phyloP scores from a whole-genome alignment of 768 basidiomycete species.

The Mrakia blollopis region DNA sequence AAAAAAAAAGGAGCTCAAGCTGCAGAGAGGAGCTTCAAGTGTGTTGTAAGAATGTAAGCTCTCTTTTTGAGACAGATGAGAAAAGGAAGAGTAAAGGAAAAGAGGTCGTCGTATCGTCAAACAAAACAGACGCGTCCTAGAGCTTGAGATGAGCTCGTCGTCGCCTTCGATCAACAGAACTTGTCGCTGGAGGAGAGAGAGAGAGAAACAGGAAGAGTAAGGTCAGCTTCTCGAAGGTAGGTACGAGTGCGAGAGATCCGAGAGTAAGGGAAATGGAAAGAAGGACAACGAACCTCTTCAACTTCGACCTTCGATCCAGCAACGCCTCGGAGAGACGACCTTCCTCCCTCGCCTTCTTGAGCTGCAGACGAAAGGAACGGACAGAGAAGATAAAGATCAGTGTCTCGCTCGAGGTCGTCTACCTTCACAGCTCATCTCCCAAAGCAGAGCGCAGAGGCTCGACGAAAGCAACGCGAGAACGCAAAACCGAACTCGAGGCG shows the following conservation, averaged over 20 bases:
- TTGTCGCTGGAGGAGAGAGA: constrained; percentile 25
- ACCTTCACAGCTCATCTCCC: too few relatives aligned
- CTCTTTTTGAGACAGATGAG: too few relatives aligned
- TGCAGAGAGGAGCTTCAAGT: too few relatives aligned
- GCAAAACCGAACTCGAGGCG: background rate
- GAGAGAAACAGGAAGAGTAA: background rate
- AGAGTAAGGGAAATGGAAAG: background rate
- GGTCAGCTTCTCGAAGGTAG: background rate
- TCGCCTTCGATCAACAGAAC: constrained; percentile 15
- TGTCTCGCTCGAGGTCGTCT: too few relatives aligned
- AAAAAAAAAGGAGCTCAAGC: too few relatives aligned
- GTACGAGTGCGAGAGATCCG: background rate
- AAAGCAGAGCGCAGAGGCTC: too few relatives aligned
- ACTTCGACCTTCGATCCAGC: constrained; percentile 71
- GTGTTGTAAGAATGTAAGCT: too few relatives aligned
- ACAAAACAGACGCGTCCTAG: background rate
- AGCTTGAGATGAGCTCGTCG: background rate
- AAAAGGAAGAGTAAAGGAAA: background rate
- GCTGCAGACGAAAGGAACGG: constrained; percentile 46
- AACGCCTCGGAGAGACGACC: constrained; percentile 75
- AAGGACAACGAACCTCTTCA: constrained; percentile 61
- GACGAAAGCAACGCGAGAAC: background rate
- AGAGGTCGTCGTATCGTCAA: background rate
- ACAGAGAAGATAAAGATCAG: background rate
- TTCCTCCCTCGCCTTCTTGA: constrained; percentile 72